Conservation (phyloP, 805 yeast species). For the Candida sanyiensis region DNA sequence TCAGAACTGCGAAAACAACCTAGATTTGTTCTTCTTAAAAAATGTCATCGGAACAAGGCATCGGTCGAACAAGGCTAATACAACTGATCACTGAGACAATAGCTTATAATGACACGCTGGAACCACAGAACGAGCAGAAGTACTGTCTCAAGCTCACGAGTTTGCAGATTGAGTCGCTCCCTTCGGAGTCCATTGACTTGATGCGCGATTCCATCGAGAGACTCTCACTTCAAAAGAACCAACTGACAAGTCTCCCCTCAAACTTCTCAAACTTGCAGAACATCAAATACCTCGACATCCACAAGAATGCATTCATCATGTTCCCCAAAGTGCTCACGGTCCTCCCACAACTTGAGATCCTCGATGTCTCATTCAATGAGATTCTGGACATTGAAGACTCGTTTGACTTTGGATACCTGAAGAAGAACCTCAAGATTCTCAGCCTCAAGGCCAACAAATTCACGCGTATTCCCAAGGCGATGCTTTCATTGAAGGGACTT, state of each 20-base stretch:
- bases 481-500: slow-evolving; percentile 47
- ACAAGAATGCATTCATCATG: slow-evolving; percentile 47
- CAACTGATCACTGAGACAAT: slow-evolving; percentile 24
- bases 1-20: too few relatives aligned
- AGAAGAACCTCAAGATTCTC: slow-evolving; percentile 44
- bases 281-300: slow-evolving; percentile 59
- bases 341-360: slow-evolving; percentile 46
- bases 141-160: slow-evolving; percentile 35
- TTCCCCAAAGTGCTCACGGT: slow-evolving; percentile 44
- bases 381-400: slow-evolving; percentile 44
- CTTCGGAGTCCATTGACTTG: slow-evolving; percentile 33
- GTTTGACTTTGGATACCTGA: slow-evolving; percentile 35
- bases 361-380: slow-evolving; percentile 58
- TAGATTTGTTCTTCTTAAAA: too few relatives aligned
- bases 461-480: slow-evolving; percentile 45
- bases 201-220: slow-evolving; percentile 38
- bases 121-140: slow-evolving; percentile 16
- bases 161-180: slow-evolving; percentile 33
- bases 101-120: slow-evolving; percentile 13
- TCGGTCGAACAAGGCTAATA: slow-evolving; percentile 18
- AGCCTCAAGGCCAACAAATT: slow-evolving; percentile 56
- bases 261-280: slow-evolving; percentile 38
- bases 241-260: slow-evolving; percentile 41
- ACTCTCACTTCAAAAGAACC: slow-evolving; percentile 50
- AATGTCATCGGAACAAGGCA: slow-evolving; percentile 26